A percentile compares a stretch with the other conserved stretches of the same genome.
Evolutionary conservation across 2,329 filamentous ascomycete species (phyloP).

Genomic region (Sphaerulina populicola): DNA sequence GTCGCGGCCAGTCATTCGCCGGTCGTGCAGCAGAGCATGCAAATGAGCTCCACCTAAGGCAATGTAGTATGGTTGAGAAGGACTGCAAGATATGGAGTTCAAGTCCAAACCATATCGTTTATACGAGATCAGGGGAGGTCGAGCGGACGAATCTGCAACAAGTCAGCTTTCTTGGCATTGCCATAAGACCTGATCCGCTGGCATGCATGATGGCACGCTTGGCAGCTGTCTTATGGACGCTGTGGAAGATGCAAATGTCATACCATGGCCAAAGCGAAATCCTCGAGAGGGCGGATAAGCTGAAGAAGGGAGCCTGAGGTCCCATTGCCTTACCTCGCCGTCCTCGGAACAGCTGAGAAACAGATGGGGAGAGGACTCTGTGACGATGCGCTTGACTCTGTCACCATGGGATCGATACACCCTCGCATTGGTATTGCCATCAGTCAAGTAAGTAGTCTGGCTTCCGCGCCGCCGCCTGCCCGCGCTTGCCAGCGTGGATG

Average conservation of each 20-base stretch:
- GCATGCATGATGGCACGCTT: no score
- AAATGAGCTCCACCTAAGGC: constrained; percentile 60
- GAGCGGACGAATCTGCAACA: constrained; percentile 46
- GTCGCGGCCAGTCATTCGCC: constrained; percentile 58
- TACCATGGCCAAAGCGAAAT: constrained; percentile 34
- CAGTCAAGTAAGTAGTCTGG: constrained; percentile 46
- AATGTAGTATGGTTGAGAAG: constrained; percentile 61
- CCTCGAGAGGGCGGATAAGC: constrained; percentile 48
- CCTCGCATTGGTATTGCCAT: constrained; percentile 52
- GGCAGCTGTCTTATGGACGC: no score
- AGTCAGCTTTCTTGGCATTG: not conserved
- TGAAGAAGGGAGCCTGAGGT: constrained; percentile 56
- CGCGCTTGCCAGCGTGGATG: constrained; percentile 38
- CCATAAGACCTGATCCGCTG: not conserved
- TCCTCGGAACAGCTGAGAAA: constrained; percentile 64
- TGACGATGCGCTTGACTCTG: constrained; percentile 60
- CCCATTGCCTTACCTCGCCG: constrained; percentile 62
- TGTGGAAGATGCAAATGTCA: not conserved
- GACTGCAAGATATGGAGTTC: constrained; percentile 60
- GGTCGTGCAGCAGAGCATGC: constrained; percentile 61
- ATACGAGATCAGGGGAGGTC: constrained; percentile 59
- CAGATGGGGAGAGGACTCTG: constrained; percentile 58
- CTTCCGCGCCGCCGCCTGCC: constrained; percentile 46
- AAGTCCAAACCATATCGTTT: constrained; percentile 55
- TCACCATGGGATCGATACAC: constrained; percentile 58